A percentile compares a stretch with the other conserved stretches of the same genome.
phyloP scores from a whole-genome alignment of 495 filamentous ascomycete genomes.

The Margaritispora aquatica region DNA sequence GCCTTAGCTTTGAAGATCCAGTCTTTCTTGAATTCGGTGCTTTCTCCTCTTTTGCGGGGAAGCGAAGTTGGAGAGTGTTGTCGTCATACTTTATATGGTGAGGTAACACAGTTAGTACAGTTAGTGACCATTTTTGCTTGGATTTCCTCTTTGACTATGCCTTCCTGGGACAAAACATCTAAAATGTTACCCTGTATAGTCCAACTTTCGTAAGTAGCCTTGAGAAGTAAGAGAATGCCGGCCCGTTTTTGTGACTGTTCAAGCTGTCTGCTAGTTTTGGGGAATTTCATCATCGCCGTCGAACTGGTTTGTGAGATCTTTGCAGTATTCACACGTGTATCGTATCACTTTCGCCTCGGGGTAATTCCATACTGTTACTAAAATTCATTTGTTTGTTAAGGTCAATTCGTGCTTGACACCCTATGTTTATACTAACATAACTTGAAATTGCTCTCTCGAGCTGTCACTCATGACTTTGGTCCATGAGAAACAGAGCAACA shows the following conservation, averaged over 20 bases:
- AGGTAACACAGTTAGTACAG: too few species aligned
- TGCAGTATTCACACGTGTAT: not conserved
- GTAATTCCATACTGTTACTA: not conserved
- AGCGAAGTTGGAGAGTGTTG: too few species aligned
- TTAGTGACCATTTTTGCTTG: not conserved
- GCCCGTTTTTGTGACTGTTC: too few species aligned
- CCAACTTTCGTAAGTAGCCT: too few species aligned
- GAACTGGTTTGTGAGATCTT: not conserved
- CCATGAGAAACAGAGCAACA: conserved; percentile 17
- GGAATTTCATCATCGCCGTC: conserved; percentile 2
- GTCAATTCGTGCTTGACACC: not conserved
- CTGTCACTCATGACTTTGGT: conserved; percentile 14
- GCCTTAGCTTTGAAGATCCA: too few species aligned
- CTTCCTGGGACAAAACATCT: too few species aligned
- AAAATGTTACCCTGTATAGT: too few species aligned
- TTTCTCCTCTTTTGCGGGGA: not conserved
- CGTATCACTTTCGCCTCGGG: not conserved
- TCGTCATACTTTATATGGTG: not conserved
- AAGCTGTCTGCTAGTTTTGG: not conserved
- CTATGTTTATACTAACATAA: conserved; percentile 1
- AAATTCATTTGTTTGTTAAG: not conserved
- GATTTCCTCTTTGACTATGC: too few species aligned
- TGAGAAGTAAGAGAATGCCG: too few species aligned
- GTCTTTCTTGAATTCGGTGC: too few species aligned
- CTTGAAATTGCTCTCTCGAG: conserved; percentile 8